Percentiles rank a stretch among this genome's conserved stretches.
phyloP scores from a whole-genome alignment of 179 eudicot genomes.

The Corrigiola litoralis region DNA sequence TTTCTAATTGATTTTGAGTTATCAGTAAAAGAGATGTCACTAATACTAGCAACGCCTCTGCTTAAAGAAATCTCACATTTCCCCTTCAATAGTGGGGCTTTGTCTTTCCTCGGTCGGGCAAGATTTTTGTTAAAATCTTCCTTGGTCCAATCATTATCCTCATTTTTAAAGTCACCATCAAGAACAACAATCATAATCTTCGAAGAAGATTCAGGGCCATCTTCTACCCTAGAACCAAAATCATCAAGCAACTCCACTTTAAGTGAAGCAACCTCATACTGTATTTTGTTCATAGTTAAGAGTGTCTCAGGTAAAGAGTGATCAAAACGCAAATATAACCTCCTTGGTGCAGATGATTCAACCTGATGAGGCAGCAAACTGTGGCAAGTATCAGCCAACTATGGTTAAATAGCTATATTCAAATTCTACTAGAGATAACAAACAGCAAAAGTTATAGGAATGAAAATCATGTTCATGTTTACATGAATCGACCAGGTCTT shows the following conservation, averaged over 20 bases:
- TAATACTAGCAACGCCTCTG: constrained; percentile 16
- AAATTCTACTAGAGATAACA: background rate
- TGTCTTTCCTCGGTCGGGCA: constrained; percentile 16
- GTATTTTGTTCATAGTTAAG: constrained; percentile 12
- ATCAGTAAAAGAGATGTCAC: constrained; percentile 20
- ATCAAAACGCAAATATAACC: constrained; percentile 5
- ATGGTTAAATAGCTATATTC: background rate
- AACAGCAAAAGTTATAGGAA: background rate
- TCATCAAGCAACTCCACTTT: constrained; percentile 11
- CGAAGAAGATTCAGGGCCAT: constrained; percentile 3
- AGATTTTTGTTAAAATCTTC: constrained; percentile 5
- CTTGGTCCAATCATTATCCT: constrained; percentile 12
- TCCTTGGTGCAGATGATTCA: constrained; percentile 17
- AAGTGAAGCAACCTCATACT: constrained; percentile 14
- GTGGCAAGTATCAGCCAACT: background rate
- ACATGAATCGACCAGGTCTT: background rate
- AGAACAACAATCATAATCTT: constrained; percentile 17
- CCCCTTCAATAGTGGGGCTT: constrained; percentile 18
- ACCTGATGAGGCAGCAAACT: constrained; percentile 11
- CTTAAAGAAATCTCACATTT: constrained; percentile 7
- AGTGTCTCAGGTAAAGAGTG: constrained; percentile 3
- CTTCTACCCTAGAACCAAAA: constrained; percentile 11
- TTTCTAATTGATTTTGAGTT: constrained; percentile 12
- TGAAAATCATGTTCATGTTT: background rate
- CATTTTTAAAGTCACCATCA: constrained; percentile 16